Base-by-base conservation (phyloP, 2,329 filamentous ascomycete species). In the Lachnum nothofagi region DNA sequence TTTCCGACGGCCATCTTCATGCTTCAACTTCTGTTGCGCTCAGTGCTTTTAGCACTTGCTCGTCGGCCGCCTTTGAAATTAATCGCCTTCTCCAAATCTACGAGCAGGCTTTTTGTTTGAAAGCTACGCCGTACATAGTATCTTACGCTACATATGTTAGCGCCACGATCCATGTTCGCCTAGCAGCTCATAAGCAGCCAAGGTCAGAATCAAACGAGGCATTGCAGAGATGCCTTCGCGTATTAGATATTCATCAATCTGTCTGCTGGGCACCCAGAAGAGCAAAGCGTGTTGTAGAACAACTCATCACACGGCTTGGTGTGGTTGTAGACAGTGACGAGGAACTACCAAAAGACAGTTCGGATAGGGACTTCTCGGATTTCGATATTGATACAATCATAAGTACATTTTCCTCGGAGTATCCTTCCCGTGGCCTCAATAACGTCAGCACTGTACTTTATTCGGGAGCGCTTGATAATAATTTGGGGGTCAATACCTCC, bases 121-220 rank as follows among this genome's bases (percentile, higher is more conserved):
- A 66, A 9, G 62, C 69, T 9, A 73, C 76, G 0, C 77, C 77
- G 0, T 79, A 79, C 46, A 62, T 79, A 1, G 70, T 79, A 16
- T 76, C 73, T 0, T 80, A 80, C 57, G 74, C 77, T 0, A 77
- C 74, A 0, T 80, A 71, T 80, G 47, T 53, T 2, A 38, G 37
- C 23, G 51, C 51, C 12, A 56, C 51, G 1, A 56, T 56, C 9
- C 54, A 56, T 20, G 54, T 56, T 8, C 48, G 51, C 5, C 46
- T 52, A 12, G 48, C 51, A 10, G 39, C 51, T 29, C 53, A 56
- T 24, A 35, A 35, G 5, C 33, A 16, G 1, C 42, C 42, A n/a
- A 46, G 46, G 10, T 54, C 48, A 2, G 48, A 49, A 7, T 45
- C 53, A 1, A 40, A 54, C 22, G 23, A 23, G 1, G 31, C 24